Evolutionary conservation across 805 yeast genomes (phyloP).

Genomic region (Metschnikowia sp.): DNA sequence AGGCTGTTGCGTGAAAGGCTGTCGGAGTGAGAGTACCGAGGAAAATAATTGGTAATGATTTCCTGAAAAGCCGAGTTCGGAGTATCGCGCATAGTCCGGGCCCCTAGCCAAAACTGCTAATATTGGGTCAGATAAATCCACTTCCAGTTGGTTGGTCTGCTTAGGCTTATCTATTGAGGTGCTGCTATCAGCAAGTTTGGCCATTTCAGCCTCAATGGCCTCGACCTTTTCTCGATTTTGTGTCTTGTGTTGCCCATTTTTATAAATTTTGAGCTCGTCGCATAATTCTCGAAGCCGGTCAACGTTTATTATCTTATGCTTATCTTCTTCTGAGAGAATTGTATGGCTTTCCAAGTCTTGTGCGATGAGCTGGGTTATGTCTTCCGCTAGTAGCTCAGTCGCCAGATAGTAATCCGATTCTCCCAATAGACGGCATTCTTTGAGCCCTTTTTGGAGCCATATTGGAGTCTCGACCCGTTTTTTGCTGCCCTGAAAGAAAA

Average conservation of each 20-base stretch:
- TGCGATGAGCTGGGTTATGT: conserved; percentile 8
- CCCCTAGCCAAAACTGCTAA: conserved; percentile 51
- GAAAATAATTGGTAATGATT: conserved; percentile 44
- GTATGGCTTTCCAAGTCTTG: conserved; percentile 8
- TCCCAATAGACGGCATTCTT: neutral
- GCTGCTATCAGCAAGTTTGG: neutral
- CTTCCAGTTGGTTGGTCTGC: too few species aligned
- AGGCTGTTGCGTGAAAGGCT: conserved; percentile 81
- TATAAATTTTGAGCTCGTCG: conserved; percentile 12
- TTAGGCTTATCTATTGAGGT: neutral
- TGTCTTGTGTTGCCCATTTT: conserved; percentile 23
- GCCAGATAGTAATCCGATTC: neutral
- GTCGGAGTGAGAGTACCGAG: conserved; percentile 76
- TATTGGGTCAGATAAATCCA: neutral
- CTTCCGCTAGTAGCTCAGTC: conserved; percentile 1
- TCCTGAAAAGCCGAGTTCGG: conserved; percentile 8
- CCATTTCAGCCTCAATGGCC: conserved; percentile 5
- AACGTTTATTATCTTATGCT: conserved; percentile 27
- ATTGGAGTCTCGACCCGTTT: neutral
- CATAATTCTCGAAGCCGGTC: conserved; percentile 27
- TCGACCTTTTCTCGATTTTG: conserved; percentile 13
- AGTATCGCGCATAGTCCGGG: conserved; percentile 46
- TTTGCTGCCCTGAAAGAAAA: conserved; percentile 8
- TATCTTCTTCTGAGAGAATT: conserved; percentile 14
- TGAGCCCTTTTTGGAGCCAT: neutral